A percentile compares a stretch with the other conserved stretches of the same genome.
These are phyloP conservation scores for Citrullus colocynthis DNA, from an alignment of 306 rosid genomes.

Conservation along the genomic window DNA sequence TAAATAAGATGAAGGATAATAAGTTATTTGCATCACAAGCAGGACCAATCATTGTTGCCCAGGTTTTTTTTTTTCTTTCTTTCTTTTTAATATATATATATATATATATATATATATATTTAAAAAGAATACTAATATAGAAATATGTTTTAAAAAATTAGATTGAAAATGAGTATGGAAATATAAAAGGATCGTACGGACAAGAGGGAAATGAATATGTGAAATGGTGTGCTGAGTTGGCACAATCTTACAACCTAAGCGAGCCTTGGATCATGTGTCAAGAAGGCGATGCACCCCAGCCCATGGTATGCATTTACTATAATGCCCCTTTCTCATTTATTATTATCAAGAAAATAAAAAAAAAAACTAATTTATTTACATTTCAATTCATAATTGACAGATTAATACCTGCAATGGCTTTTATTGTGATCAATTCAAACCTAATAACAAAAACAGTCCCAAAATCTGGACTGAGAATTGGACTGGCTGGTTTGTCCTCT, in stretches of 20 bases:
- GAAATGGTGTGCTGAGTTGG: conserved; percentile 43
- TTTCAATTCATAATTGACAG: neutral
- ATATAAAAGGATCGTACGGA: conserved; percentile 30
- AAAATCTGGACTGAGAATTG: conserved; percentile 62
- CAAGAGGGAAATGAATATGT: conserved; percentile 38
- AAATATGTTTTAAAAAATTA: neutral
- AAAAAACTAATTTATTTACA: neutral
- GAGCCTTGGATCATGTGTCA: conserved; percentile 72
- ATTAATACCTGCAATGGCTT: conserved; percentile 42
- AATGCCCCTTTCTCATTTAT: neutral
- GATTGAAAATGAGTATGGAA: conserved; percentile 54
- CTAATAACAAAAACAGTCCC: conserved; percentile 35
- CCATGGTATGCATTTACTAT: conserved; percentile 13
- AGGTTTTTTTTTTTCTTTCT: neutral
- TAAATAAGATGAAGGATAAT: neutral
- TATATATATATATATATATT: neutral
- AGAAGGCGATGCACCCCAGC: conserved; percentile 29
- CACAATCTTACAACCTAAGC: conserved; percentile 17
- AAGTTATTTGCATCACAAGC: neutral
- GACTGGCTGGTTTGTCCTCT: conserved; percentile 32
- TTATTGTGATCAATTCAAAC: conserved; percentile 39
- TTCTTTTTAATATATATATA: neutral
- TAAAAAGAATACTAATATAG: too few relatives aligned
- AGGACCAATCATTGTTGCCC: neutral
- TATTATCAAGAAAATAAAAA: too few relatives aligned